Evolutionary conservation across 371 early-diverging fungal genomes (phyloP).

Genomic region (Umbelopsis sp.): DNA sequence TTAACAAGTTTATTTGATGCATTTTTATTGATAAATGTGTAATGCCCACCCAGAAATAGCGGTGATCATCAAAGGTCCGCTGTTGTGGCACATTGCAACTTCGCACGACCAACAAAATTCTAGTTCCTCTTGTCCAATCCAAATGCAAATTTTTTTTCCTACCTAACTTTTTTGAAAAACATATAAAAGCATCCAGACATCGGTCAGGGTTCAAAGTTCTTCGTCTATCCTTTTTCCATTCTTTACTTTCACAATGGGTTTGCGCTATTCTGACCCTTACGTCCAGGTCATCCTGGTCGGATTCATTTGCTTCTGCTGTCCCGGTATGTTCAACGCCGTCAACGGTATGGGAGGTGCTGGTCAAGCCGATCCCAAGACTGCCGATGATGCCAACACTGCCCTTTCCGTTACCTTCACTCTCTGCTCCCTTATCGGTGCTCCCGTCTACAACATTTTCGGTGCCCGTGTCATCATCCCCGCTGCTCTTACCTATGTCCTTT

Average conservation of each 20-base stretch:
- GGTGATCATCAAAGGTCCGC: slow-evolving; percentile 3
- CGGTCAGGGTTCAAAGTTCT: background rate
- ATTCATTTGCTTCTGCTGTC: slow-evolving; percentile 78
- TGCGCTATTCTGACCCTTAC: slow-evolving; percentile 58
- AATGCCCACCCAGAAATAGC: background rate
- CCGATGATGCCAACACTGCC: slow-evolving; percentile 68
- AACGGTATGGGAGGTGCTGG: slow-evolving; percentile 58
- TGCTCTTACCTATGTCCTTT: slow-evolving; percentile 59
- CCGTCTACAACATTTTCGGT: slow-evolving; percentile 63
- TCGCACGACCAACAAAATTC: slow-evolving; percentile 13
- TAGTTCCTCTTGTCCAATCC: background rate
- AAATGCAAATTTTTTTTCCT: too few relatives aligned
- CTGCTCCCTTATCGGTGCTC: slow-evolving; percentile 66
- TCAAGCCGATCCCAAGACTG: slow-evolving; percentile 55
- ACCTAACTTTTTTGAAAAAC: background rate
- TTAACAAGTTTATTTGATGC: background rate
- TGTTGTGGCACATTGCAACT: background rate
- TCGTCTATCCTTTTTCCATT: background rate
- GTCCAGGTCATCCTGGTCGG: slow-evolving; percentile 71
- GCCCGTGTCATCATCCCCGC: slow-evolving; percentile 56
- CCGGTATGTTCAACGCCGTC: slow-evolving; percentile 87
- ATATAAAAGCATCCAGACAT: background rate
- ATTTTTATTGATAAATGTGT: background rate
- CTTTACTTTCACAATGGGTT: slow-evolving; percentile 25
- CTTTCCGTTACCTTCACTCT: slow-evolving; percentile 70